These are phyloP conservation scores for Salisapilia sapeloensis DNA, from an alignment of 352 stramenopile genomes.

Conservation along the genomic window DNA sequence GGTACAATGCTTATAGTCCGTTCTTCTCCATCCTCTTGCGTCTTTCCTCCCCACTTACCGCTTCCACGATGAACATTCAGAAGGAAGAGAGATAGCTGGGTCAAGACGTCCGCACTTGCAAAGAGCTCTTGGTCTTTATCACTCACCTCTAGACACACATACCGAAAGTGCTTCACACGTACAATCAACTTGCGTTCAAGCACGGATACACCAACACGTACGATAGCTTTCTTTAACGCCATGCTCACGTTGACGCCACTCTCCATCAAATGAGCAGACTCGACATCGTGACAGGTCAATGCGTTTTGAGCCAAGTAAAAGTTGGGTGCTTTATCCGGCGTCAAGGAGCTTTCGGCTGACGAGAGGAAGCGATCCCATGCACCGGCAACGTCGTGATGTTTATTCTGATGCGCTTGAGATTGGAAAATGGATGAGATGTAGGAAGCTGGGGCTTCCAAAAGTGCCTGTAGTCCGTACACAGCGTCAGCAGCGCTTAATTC, in stretches of 20 bases:
- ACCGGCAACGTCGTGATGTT: conserved; percentile 17
- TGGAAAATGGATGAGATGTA: conserved; percentile 51
- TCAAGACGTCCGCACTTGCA: conserved; percentile 87
- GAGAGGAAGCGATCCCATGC: conserved; percentile 10
- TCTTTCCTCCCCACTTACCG: conserved; percentile 83
- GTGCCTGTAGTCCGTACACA: conserved; percentile 86
- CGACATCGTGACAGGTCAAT: conserved; percentile 44
- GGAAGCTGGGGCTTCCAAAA: conserved; percentile 81
- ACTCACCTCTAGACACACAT: conserved; percentile 85
- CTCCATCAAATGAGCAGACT: conserved; percentile 73
- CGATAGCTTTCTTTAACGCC: conserved; percentile 88
- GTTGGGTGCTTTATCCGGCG: conserved; percentile 27
- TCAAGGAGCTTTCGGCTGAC: no score
- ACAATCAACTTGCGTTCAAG: conserved; percentile 91
- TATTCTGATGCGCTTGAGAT: conserved; percentile 33
- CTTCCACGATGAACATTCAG: conserved; percentile 92
- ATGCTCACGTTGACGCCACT: conserved; percentile 91
- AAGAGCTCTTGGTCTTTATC: conserved; percentile 83
- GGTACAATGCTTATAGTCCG: conserved; percentile 43
- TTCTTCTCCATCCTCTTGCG: conserved; percentile 9
- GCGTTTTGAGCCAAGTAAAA: conserved; percentile 63
- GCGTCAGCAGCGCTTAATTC: conserved; percentile 90
- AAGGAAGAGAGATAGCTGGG: conserved; percentile 87
- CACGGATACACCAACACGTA: conserved; percentile 88
- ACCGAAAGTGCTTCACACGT: conserved; percentile 93